Evolutionary conservation across 768 basidiomycete species (phyloP).

Genomic region (Leccinum disarticulatum): DNA sequence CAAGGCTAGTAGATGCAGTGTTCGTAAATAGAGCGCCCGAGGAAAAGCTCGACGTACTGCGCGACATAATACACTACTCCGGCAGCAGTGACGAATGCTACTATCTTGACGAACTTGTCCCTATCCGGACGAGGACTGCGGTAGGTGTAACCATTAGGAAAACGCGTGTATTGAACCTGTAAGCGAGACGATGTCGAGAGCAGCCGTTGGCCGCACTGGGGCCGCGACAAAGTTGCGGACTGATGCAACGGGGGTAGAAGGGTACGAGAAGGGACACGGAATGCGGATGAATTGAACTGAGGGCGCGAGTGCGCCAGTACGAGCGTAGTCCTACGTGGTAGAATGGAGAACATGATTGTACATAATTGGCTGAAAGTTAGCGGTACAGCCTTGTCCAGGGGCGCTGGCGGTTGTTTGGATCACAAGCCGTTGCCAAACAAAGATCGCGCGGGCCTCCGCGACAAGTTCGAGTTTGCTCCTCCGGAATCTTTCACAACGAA

Average conservation of each 20-base stretch:
- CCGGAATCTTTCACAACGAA: neutral
- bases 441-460: neutral
- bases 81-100: slow-evolving; percentile 18
- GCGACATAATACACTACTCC: slow-evolving; percentile 30
- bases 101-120: slow-evolving; percentile 12
- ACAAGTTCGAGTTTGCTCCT: neutral
- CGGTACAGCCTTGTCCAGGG: neutral
- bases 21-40: neutral
- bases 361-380: neutral
- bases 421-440: slow-evolving; percentile 16
- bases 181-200: slow-evolving; percentile 23
- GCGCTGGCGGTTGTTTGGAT: slow-evolving; percentile 7
- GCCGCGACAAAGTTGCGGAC: neutral
- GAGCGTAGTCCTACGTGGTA: neutral
- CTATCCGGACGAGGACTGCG: slow-evolving; percentile 7
- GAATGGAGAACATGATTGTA: slow-evolving; percentile 11
- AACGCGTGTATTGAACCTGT: slow-evolving; percentile 29
- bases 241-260: neutral
- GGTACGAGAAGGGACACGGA: neutral
- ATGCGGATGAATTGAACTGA: neutral
- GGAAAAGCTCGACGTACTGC: slow-evolving; percentile 22
- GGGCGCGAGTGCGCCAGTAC: slow-evolving; percentile 5
- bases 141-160: slow-evolving; percentile 17
- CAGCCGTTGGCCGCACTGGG: slow-evolving; percentile 8
- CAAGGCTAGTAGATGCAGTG: slow-evolving; percentile 50